Evolutionary conservation across 495 filamentous ascomycete genomes (phyloP).

Genomic region (Physcia stellaris): DNA sequence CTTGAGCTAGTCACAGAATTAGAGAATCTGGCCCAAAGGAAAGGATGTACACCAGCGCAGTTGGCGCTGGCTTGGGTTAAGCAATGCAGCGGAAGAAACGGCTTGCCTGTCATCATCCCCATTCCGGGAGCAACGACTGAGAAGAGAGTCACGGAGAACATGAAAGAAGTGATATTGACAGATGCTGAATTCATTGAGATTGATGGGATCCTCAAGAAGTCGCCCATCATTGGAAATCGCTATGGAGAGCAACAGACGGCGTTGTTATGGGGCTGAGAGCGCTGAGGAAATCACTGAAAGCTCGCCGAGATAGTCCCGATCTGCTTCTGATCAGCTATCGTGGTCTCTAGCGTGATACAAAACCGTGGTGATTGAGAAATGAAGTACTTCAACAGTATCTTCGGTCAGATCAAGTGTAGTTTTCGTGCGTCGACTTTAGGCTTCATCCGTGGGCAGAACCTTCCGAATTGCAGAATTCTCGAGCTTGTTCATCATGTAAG

Average conservation of each 20-base stretch:
- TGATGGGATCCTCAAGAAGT: slow-evolving; percentile 26
- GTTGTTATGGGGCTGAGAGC: too few species aligned
- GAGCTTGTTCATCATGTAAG: slow-evolving; percentile 28
- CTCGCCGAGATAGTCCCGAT: too few species aligned
- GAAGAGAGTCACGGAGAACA: slow-evolving; percentile 34
- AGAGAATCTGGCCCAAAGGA: slow-evolving; percentile 49
- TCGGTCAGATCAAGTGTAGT: slow-evolving; percentile 48
- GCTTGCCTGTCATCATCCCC: slow-evolving; percentile 47
- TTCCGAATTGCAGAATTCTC: slow-evolving; percentile 48
- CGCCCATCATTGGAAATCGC: slow-evolving; percentile 25
- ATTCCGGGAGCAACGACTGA: slow-evolving; percentile 59
- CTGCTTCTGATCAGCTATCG: too few species aligned
- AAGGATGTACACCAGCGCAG: slow-evolving; percentile 60
- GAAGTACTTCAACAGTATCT: too few species aligned
- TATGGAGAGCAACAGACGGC: slow-evolving; percentile 9
- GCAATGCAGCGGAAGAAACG: slow-evolving; percentile 28
- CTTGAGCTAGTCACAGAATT: slow-evolving; percentile 54
- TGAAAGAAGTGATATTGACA: slow-evolving; percentile 23
- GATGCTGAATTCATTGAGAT: slow-evolving; percentile 34
- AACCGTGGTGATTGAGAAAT: too few species aligned
- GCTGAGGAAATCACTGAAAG: too few species aligned
- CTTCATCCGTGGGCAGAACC: slow-evolving; percentile 31
- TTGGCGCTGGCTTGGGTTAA: slow-evolving; percentile 67
- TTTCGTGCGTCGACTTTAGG: slow-evolving; percentile 33
- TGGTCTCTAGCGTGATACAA: too few species aligned